Base-by-base conservation (phyloP, 306 rosid species). In the Sicyos edulis region DNA sequence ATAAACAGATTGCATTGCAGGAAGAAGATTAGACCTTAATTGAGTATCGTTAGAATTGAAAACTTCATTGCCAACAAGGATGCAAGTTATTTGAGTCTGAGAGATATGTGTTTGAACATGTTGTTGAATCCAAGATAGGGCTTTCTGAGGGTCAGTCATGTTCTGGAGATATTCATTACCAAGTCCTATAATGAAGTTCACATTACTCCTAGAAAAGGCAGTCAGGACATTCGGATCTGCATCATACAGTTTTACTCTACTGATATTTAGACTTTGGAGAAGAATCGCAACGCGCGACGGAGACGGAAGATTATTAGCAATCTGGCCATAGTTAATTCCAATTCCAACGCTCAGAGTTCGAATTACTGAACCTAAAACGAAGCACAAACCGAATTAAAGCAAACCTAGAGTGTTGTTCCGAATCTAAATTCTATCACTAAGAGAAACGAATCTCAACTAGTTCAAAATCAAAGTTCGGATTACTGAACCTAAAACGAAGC, bases 311-410 rank as follows among this genome's bases (percentile, higher is more conserved):
- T 90, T 84, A 80, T 84, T 78, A n/a, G 92, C 96, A 61, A 85
- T 87, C 50, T 90, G 92, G 50, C 98, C 98, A 34, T 90, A 89
- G 96, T 92, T 92, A 40, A 92, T 88, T 75, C 98, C 98, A 24
- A 83, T 62, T 54, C 86, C 84, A 17, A 66, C 56, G 80, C 92
- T 81, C 56, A 16, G 72, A 69, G 86, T 86, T 76, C 66, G 78
- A 24, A 75, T 20, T 58, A 34, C 73, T 5, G 77, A 80, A 80
- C 75, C 97, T 91, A 87, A 57, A 85, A 71, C 19, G 4, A 64
- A 64, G 50, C 79, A 77, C 7, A 21, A 75, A 45, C 20, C 16
- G 21, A 61, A 61, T 32, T 24, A 50, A 67, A 82, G 62, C 49
- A 82, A 47, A 77, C 57, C 54, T 10, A 17, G 3, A 58, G 19